Base-by-base conservation (phyloP, 495 filamentous ascomycete genomes). In the Neurospora intermedia region DNA sequence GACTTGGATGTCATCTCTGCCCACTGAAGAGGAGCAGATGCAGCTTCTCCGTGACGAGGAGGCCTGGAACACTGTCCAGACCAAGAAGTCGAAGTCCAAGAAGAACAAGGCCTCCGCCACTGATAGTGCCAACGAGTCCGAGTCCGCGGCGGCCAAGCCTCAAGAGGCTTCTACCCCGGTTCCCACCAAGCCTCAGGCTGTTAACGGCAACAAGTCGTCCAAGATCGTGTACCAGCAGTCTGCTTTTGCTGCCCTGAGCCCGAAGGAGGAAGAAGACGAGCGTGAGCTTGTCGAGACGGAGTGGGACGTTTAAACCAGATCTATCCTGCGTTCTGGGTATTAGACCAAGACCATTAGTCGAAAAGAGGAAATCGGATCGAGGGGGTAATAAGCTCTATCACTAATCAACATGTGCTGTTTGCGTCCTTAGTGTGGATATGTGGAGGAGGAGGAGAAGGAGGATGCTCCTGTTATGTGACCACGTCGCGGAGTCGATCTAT, bases 1-100 rank as follows among this genome's bases (percentile, higher is more conserved):
- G 42, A 80, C 75, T 74, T 92, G 87, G 89, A 82, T 84, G 59
- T 80, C 84, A 62, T 85, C 86, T 71, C 84, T 92, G 54, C 92
- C 90, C 6, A 92, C 92, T 0, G 93, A 96, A 81, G 93, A 97
- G 78, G 93, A 96, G 81, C 93, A 96, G 83, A 82, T 96, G 82
- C 87, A 91, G 80, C 83, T 91, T 75, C 83, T 93, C 40, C 87
- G 82, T 40, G 87, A 87, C 59, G 83, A 89, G 76, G 88, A 90
- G 72, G 88, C 88, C 42, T 94, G 92, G 92, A 93, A 84, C 73
- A 93, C 91, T 27, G 92, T 95, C 69, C 85, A 87, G 69, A 92
- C 88, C 74, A 94, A 95, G 81, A 94, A 95, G 80, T 45, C 78
- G 0, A 72, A 41, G 62, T 83, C 82, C 80, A 78, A 79, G 69